phyloP scores from a whole-genome alignment of 371 early-diverging fungal genomes.

The Syncephalastrum monosporum region DNA sequence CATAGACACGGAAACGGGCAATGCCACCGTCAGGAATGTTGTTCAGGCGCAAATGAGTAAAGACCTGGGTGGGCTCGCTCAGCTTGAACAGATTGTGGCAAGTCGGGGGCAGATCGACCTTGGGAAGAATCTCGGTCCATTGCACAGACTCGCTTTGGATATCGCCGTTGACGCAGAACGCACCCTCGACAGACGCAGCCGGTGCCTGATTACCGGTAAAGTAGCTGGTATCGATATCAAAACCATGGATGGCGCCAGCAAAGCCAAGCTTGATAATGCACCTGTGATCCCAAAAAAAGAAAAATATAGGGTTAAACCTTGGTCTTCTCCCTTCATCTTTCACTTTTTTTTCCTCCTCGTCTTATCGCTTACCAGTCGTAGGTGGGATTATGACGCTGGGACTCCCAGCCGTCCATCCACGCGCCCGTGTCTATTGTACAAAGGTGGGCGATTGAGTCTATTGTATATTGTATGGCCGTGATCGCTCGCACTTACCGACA shows the following conservation, averaged over 20 bases:
- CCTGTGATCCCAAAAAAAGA: constrained; percentile 15
- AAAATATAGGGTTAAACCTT: background rate
- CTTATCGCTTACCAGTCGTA: constrained; percentile 67
- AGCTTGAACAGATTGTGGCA: constrained; percentile 73
- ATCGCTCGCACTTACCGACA: constrained; percentile 36
- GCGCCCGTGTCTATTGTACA: constrained; percentile 57
- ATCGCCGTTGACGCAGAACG: constrained; percentile 48
- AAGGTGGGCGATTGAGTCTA: background rate
- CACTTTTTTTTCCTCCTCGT: background rate
- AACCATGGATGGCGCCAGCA: constrained; percentile 78
- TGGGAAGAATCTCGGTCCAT: constrained; percentile 78
- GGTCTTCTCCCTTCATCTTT: constrained; percentile 1
- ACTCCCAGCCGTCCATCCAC: constrained; percentile 92
- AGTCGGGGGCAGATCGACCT: constrained; percentile 60
- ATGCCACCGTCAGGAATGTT: constrained; percentile 94
- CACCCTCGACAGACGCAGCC: constrained; percentile 71
- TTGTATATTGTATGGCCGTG: too few species aligned
- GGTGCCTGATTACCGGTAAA: constrained; percentile 91
- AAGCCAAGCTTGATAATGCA: constrained; percentile 85
- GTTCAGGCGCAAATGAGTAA: constrained; percentile 76
- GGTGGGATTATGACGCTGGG: constrained; percentile 79
- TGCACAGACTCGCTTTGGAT: constrained; percentile 40
- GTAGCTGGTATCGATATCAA: constrained; percentile 85
- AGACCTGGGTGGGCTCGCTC: constrained; percentile 47
- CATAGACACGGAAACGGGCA: constrained; percentile 83